A percentile compares a stretch with the other conserved stretches of the same genome.
Conservation (phyloP, 2,329 filamentous ascomycete species). For the Aspergillus texensis region DNA sequence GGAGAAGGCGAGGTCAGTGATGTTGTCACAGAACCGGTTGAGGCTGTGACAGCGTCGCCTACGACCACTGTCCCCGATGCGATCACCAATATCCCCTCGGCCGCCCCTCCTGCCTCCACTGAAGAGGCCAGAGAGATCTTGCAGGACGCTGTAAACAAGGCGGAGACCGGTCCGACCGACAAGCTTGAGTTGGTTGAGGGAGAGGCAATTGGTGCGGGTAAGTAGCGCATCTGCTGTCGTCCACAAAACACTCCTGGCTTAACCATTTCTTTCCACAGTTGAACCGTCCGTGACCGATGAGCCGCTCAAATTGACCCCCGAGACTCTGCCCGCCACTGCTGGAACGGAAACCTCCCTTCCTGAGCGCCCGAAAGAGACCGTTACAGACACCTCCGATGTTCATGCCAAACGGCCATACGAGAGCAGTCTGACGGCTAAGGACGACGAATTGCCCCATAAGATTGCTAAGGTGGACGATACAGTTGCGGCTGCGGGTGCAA, state of each 20-base stretch:
- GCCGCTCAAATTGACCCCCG: slow-evolving; percentile 11
- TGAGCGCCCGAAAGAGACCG: slow-evolving; percentile 22
- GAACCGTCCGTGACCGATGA: slow-evolving; percentile 7
- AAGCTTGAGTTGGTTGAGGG: slow-evolving; percentile 3
- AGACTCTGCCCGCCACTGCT: slow-evolving; percentile 11
- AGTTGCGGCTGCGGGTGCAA: slow-evolving; percentile 7
- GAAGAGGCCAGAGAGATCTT: slow-evolving; percentile 5
- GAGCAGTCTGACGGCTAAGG: slow-evolving; percentile 32
- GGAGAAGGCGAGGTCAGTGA: slow-evolving; percentile 23
- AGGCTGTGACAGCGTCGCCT: slow-evolving; percentile 17
- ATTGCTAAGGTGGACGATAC: slow-evolving; percentile 37
- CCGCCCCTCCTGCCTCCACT: slow-evolving; percentile 15
- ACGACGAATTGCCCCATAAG: slow-evolving; percentile 39
- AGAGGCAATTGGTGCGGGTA: background rate
- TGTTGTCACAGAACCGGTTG: slow-evolving; percentile 17
- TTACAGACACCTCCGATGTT: slow-evolving; percentile 22
- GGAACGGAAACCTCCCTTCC: slow-evolving; percentile 19
- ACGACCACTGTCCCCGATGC: slow-evolving; percentile 24
- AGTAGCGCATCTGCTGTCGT: background rate
- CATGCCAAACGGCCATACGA: slow-evolving; percentile 42
- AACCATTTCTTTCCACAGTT: background rate
- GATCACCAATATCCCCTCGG: slow-evolving; percentile 11
- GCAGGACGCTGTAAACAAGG: slow-evolving; percentile 13
- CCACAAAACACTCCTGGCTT: background rate
- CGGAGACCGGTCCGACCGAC: slow-evolving; percentile 9